Evolutionary conservation across 495 filamentous ascomycete genomes (phyloP), one percentile per base, ranked within the genome.

Genomic region (Penicillium roqueforti): DNA sequence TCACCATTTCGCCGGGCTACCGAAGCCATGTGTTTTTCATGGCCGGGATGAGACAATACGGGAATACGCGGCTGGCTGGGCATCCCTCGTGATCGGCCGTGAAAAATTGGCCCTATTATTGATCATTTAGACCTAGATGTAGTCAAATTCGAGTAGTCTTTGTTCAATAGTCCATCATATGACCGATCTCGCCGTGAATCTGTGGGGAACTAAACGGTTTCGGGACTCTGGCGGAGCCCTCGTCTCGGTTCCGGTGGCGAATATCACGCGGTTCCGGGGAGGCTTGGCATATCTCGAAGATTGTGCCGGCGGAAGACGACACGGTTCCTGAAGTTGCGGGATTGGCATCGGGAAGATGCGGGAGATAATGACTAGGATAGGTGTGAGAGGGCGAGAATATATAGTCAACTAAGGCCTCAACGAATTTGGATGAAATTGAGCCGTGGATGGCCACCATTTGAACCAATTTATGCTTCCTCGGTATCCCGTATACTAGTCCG

Each of bases 221-320:
- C 42, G 51, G 42, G 51, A 47, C 14, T 16, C 6, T 40, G 23
- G 41, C 20, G 42, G 51, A 26, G 31, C 18, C 29, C 13, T 28
- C 3, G 7, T 53, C 42, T 54, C 42, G 42, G 42, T 47, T 40
- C 51, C 51, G 51, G 51, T 45, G 51, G 51, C 51, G 25, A 34
- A 54, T 18, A 19, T 53, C 32, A 46, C 11, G 22, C 22, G 4
- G 0, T 11, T 4, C 28, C 28, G 28, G 28, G 10, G 13, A 11
- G 3, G 28, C 28, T 31, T 31, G 28, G 28, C 9, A 31, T 31
- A 31, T 11, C 4, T 23, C 4, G 22, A 4, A 29, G 9, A 3
- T 11, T 31, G 9, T 31, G 9, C 28, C 28, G 28, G 28, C 28
- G 28, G 28, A 29, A 29, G 28, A 31, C 25, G 6, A 26, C 28